Base-by-base conservation (phyloP, 2,329 filamentous ascomycete species). In the Talaromyces pinophilus region DNA sequence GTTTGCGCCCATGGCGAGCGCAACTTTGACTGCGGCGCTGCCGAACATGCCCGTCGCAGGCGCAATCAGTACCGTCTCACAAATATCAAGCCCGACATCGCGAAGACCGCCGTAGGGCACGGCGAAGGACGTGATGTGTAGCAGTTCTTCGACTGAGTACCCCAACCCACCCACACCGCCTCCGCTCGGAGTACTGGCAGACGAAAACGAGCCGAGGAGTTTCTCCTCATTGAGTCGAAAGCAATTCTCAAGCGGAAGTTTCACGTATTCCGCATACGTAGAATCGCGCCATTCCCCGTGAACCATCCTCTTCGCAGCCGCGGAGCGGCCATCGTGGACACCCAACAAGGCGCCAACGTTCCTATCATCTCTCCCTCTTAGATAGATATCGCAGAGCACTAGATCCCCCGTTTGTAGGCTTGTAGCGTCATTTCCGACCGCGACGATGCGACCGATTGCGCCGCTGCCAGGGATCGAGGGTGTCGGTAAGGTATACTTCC, bases 21-120 rank as follows among this genome's bases (percentile, higher is more conserved):
- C 83, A 7, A 83, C 70, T 28, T 80, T 71, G 3, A 84, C 83
- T 0, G 78, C 83, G 1, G 81, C 81, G 2, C 82, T 80, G 1
- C 82, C 80, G 69, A 81, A 85, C 0, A 72, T 71, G 1, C 84
- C 84, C 0, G 83, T 85, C 0, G 83, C 83, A 0, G 84, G 83
- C 7, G 74, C 74, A 0, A 86, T 72, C 44, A 85, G 72, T n/a
- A 85, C 75, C 0, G 80, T 84, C 67, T 85, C 79, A 10, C 82
- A 82, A 0, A 79, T 71, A 60, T 78, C 73, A 13, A 84, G 67
- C 7, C 76, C 74, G 25, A 82, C 73, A 33, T 78, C 77, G 0
- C 73, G 69, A 22, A 84, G 69, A 0, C 80, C 81, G 4, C 81
- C 82, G 54, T 79, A 82, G 0, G 79, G 74, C 1, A 84, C 79